Evolutionary conservation across 2,329 filamentous ascomycete species (phyloP), one percentile per base, ranked within the genome.

Genomic region (Penicillium corylophilum): DNA sequence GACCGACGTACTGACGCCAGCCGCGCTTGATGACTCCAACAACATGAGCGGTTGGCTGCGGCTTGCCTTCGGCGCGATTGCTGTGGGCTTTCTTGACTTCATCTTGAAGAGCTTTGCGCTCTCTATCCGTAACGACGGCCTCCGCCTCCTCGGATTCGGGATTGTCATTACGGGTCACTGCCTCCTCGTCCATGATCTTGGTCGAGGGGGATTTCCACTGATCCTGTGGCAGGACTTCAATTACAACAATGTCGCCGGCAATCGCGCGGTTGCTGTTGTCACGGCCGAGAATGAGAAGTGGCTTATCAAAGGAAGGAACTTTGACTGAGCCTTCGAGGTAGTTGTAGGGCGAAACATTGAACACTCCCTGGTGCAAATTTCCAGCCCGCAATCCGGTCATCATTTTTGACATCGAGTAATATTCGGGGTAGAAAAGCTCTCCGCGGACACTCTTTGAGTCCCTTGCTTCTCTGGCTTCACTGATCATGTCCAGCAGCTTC

Each of bases 121-220:
- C 94, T 65, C 86, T 87, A 63, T 95, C 89, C 0, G 90, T 90
- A n/a, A 95, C 83, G n/a, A 95, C 79, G 39, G 87, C 87, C 54
- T 85, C 84, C 23, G 81, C 82, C 6, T 82, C 81, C 54, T 95
- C 93, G 5, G 82, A 82, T 59, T 97, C 94, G 1, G 94, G 87
- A 63, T 95, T 96, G 65, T 99, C 94, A 65, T 99, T 90, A 71
- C 89, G 90, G 48, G 91, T 96, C 35, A 97, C 78, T 1, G 87
- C 82, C 62, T 96, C 93, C 70, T 99, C 94, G 61, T 99, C 94
- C 28, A 99, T 86, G 43, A 99, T 93, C 71, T 95, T 95, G 4
- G 90, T 93, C 2, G 93, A 97, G 1, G 94, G 92, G 41, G 88
- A 86, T 73, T 96, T 97, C 94, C 94, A 99, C 71, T 96, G 93